A percentile compares a stretch with the other conserved stretches of the same genome.
These are phyloP conservation scores for Elsinoe arachidis DNA, from an alignment of 2,329 filamentous ascomycete species.

Conservation along the genomic window DNA sequence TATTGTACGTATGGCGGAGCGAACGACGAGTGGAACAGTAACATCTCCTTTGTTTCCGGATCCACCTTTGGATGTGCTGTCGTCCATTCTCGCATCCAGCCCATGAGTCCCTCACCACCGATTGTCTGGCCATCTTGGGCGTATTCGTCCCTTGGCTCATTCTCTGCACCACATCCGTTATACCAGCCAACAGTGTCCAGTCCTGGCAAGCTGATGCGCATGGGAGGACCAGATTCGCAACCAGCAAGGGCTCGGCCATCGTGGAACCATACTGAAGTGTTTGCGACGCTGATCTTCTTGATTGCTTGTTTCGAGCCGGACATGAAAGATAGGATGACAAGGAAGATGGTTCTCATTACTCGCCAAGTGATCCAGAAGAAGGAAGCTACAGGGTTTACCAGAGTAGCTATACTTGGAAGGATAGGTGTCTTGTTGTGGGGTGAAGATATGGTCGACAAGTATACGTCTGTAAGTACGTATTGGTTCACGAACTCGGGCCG, in stretches of 20 bases:
- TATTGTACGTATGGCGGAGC: constrained; percentile 59
- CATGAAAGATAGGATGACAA: constrained; percentile 51
- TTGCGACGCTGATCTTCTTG: constrained; percentile 62
- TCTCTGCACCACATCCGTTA: constrained; percentile 50
- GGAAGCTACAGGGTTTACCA: constrained; percentile 52
- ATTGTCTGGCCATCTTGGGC: constrained; percentile 31
- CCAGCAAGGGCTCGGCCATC: constrained; percentile 60
- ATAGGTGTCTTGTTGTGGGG: constrained; percentile 46
- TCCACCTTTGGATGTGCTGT: constrained; percentile 63
- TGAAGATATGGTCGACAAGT: constrained; percentile 45
- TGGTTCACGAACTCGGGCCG: constrained; percentile 60
- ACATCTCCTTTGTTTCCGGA: constrained; percentile 53
- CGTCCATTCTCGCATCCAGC: constrained; percentile 62
- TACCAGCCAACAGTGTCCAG: constrained; percentile 65
- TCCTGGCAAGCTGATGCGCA: constrained; percentile 54
- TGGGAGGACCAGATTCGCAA: constrained; percentile 63
- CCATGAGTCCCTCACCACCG: constrained; percentile 47
- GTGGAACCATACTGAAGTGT: constrained; percentile 58
- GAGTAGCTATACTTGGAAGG: constrained; percentile 57
- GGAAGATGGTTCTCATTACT: constrained; percentile 49
- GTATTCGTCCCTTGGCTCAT: constrained; percentile 31
- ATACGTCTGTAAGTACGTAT: constrained; percentile 60
- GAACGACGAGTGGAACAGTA: constrained; percentile 60
- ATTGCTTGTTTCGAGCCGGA: constrained; percentile 49
- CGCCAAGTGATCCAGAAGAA: constrained; percentile 42